Percentiles rank a stretch among this genome's conserved stretches.
Evolutionary conservation across 1,284 basidiomycete genomes (phyloP).

Genomic region (Ustilago trichophora): DNA sequence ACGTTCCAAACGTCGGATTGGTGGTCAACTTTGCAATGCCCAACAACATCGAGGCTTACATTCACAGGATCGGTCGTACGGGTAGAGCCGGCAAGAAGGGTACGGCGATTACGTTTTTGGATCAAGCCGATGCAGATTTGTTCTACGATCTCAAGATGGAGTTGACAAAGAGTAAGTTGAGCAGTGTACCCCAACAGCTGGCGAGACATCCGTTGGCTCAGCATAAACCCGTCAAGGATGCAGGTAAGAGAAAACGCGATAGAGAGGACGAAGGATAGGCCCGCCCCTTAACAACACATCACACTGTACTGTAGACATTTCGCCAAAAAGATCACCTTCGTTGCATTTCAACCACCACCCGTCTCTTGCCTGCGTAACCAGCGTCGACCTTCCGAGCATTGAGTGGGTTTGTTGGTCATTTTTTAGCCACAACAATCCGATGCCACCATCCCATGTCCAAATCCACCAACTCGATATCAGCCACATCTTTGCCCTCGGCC

Average conservation of each 20-base stretch:
- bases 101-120: conserved; percentile 91
- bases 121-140: conserved; percentile 94
- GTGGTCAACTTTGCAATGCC: conserved; percentile 99
- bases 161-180: conserved; percentile 56
- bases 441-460: conserved; percentile 40
- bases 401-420: no score
- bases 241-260: conserved; percentile 34
- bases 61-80: conserved; percentile 96
- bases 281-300: no score
- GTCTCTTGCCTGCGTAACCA: no score
- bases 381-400: no score
- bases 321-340: no score
- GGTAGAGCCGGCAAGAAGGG: conserved; percentile 96
- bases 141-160: conserved; percentile 70
- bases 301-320: background rate
- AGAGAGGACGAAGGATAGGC: conserved; percentile 36
- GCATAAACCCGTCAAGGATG: conserved; percentile 30
- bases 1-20: conserved; percentile 92
- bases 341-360: no score
- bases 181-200: conserved; percentile 46
- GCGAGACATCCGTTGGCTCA: conserved; percentile 60
- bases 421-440: conserved; percentile 10
- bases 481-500: background rate
- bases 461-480: conserved; percentile 9
- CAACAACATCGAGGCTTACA: conserved; percentile 92